Percentiles rank a stretch among this genome's conserved stretches.
phyloP scores from a whole-genome alignment of 148 eudicot genomes.

The Limonium bicolor region DNA sequence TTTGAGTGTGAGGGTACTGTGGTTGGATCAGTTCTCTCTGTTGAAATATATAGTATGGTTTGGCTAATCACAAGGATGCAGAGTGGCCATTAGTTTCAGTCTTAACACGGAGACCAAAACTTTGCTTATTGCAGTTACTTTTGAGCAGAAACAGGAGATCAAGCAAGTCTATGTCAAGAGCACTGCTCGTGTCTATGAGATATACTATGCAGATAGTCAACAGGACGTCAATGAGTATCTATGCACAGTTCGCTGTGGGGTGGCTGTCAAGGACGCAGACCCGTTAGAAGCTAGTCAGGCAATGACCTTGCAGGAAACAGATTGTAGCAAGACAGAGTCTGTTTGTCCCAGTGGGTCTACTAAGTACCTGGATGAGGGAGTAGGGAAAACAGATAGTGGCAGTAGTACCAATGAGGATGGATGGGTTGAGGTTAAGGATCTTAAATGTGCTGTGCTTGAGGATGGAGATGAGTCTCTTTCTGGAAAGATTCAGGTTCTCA shows the following conservation, averaged over 20 bases:
- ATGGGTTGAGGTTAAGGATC: slow-evolving; percentile 77
- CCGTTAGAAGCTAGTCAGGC: slow-evolving; percentile 10
- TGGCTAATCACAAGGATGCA: too few species aligned
- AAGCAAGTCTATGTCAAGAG: slow-evolving; percentile 73
- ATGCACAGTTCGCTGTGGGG: slow-evolving; percentile 78
- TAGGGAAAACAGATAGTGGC: slow-evolving; percentile 16
- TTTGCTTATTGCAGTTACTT: slow-evolving; percentile 40
- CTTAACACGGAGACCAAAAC: too few species aligned
- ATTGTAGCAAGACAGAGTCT: slow-evolving; percentile 15
- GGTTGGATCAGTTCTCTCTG: background rate
- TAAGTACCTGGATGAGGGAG: slow-evolving; percentile 15
- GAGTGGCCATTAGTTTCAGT: too few species aligned
- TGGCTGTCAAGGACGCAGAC: slow-evolving; percentile 37
- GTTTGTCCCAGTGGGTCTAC: slow-evolving; percentile 11
- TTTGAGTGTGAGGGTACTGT: background rate
- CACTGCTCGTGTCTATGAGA: slow-evolving; percentile 75
- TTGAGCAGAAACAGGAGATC: slow-evolving; percentile 53
- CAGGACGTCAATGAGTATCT: slow-evolving; percentile 48
- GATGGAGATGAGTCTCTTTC: slow-evolving; percentile 9
- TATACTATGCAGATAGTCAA: slow-evolving; percentile 37
- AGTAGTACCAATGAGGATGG: slow-evolving; percentile 41
- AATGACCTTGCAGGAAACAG: slow-evolving; percentile 24
- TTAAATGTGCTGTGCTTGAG: slow-evolving; percentile 15
- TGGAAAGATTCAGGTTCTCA: slow-evolving; percentile 8
- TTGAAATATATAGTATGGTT: too few species aligned